Conservation (phyloP, 176 grass and related monocot genomes). For the Poa annua region DNA sequence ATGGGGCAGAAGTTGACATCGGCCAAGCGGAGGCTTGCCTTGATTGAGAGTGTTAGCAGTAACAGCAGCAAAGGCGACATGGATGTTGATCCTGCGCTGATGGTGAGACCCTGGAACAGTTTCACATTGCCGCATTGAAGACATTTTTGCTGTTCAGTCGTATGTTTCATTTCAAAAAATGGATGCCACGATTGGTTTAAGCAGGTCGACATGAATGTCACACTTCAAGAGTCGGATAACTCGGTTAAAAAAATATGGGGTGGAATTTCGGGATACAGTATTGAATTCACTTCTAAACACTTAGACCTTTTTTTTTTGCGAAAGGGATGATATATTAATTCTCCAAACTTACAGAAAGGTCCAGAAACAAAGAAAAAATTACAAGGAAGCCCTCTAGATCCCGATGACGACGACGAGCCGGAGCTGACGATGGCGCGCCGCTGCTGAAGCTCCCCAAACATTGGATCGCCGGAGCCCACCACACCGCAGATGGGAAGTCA, state of each 20-base stretch:
- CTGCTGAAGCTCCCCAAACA: no score
- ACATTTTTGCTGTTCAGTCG: not conserved
- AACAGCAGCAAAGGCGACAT: constrained; percentile 9
- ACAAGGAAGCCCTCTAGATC: no score
- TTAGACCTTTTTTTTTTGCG: not conserved
- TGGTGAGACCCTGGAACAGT: not conserved
- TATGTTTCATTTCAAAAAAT: not conserved
- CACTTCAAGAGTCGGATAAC: not conserved
- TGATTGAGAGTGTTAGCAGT: constrained; percentile 5
- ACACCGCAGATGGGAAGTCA: no score
- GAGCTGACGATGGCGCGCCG: no score
- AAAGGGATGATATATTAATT: no score
- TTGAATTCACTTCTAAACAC: constrained; percentile 8
- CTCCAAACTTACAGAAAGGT: no score
- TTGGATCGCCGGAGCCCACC: no score
- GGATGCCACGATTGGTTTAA: not conserved
- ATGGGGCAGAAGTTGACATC: not conserved
- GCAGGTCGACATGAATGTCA: not conserved
- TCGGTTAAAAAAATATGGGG: constrained; percentile 10
- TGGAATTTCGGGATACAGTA: not conserved
- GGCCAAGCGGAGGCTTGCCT: not conserved
- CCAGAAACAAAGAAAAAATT: no score
- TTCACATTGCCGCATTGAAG: not conserved
- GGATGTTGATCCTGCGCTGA: not conserved
- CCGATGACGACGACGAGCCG: no score